These are phyloP conservation scores for Podospora pseudopauciseta DNA, from an alignment of 495 filamentous ascomycete genomes.

Conservation along the genomic window DNA sequence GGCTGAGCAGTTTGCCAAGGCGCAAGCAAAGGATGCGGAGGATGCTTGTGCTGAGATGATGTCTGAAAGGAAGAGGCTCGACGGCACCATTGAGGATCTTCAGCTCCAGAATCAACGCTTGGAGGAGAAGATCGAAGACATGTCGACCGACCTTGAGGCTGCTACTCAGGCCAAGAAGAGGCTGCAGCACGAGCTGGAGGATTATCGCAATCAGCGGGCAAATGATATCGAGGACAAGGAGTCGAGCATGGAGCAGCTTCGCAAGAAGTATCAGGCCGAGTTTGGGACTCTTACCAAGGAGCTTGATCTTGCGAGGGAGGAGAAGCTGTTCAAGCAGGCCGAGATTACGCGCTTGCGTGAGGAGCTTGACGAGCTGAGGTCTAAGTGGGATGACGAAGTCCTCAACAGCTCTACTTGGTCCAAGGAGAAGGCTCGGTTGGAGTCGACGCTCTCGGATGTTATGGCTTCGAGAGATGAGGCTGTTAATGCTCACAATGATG, in stretches of 20 bases:
- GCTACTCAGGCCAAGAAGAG: constrained; percentile 90
- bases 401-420: constrained; percentile 97
- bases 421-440: constrained; percentile 92
- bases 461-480: constrained; percentile 89
- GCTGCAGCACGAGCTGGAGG: constrained; percentile 95
- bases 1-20: constrained; percentile 90
- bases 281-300: constrained; percentile 85
- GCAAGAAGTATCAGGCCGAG: constrained; percentile 95
- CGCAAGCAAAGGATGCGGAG: constrained; percentile 83
- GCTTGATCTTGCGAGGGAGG: constrained; percentile 89
- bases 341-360: constrained; percentile 78
- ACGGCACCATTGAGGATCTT: constrained; percentile 81
- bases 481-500: constrained; percentile 87
- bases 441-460: constrained; percentile 85
- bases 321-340: constrained; percentile 57
- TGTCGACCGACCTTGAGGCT: constrained; percentile 81
- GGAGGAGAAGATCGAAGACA: constrained; percentile 88
- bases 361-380: constrained; percentile 89
- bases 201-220: constrained; percentile 90
- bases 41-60: constrained; percentile 87
- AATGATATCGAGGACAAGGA: constrained; percentile 98
- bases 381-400: constrained; percentile 98
- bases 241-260: constrained; percentile 90
- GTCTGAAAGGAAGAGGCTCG: constrained; percentile 88
- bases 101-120: constrained; percentile 83